Conservation (phyloP, 108 stramenopile species). For the Skeletonema costatum region DNA sequence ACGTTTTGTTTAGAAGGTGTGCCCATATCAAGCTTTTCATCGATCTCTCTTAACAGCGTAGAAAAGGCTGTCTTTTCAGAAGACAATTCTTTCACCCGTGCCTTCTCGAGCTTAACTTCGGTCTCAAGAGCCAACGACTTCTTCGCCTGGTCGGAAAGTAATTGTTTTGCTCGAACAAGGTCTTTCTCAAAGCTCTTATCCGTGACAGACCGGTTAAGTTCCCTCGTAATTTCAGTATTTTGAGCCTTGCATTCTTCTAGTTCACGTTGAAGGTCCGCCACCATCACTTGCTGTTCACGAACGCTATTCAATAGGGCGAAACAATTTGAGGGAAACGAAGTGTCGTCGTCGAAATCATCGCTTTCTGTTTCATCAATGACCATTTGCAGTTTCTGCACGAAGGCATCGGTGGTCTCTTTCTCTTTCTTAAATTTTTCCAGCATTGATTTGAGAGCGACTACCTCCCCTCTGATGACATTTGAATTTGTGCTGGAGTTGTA, state of each 20-base stretch:
- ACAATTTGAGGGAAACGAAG: neutral
- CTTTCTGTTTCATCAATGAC: neutral
- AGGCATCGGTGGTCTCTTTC: neutral
- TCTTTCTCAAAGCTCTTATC: conserved; percentile 5
- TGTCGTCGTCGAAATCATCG: neutral
- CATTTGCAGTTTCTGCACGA: neutral
- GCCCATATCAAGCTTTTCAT: conserved; percentile 8
- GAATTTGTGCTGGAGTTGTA: neutral
- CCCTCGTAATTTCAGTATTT: conserved; percentile 2
- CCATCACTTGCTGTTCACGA: neutral
- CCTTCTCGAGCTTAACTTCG: conserved; percentile 4
- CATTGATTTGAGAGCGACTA: conserved; percentile 21
- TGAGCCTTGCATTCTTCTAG: neutral
- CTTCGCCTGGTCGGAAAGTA: conserved; percentile 3
- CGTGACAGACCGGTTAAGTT: neutral
- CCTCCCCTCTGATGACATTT: neutral
- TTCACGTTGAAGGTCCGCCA: neutral
- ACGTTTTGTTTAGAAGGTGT: neutral
- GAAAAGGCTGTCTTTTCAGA: neutral
- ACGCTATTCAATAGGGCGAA: neutral
- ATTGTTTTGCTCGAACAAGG: conserved; percentile 6
- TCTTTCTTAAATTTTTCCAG: conserved; percentile 12
- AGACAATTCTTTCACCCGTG: neutral
- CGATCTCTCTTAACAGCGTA: conserved; percentile 1
- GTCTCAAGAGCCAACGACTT: conserved; percentile 8